Percentiles rank a stretch among this genome's conserved stretches.
These are phyloP conservation scores for Oidiodendron maius DNA, from an alignment of 495 filamentous ascomycete genomes.

Conservation along the genomic window DNA sequence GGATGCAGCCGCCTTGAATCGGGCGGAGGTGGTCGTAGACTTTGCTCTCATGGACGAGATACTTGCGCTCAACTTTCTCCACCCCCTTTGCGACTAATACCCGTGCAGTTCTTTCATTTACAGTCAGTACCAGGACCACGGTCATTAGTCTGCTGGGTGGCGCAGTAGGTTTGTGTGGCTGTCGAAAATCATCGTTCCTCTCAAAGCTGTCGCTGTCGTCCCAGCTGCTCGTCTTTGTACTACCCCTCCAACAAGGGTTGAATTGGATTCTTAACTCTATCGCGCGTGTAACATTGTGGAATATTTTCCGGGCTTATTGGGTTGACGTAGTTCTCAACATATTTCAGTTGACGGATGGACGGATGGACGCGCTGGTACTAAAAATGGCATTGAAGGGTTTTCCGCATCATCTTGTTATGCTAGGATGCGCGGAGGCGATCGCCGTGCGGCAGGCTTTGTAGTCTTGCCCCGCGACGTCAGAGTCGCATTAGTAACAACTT, in stretches of 20 bases:
- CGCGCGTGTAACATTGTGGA: conserved; percentile 25
- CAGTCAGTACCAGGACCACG: background rate
- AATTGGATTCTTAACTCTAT: conserved; percentile 25
- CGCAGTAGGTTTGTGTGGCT: conserved; percentile 28
- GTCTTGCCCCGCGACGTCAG: background rate
- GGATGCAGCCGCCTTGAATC: background rate
- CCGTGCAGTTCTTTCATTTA: background rate
- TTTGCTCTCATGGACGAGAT: background rate
- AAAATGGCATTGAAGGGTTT: no score
- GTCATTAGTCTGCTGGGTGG: background rate
- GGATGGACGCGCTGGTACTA: background rate
- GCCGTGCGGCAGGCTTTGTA: background rate
- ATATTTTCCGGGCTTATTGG: conserved; percentile 25
- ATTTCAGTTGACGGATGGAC: background rate
- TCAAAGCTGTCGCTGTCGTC: conserved; percentile 20
- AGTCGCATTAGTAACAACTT: background rate
- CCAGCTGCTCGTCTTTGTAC: conserved; percentile 22
- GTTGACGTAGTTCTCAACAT: background rate
- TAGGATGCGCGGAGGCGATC: background rate
- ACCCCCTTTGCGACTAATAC: background rate
- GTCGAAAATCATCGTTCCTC: conserved; percentile 30
- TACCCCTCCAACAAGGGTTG: conserved; percentile 23
- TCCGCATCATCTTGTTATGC: background rate
- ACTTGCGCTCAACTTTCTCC: background rate
- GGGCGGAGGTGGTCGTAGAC: background rate